Evolutionary conservation across 2,329 filamentous ascomycete genomes (phyloP), one percentile per base, ranked within the genome.

Genomic region (Xylaria sp.): DNA sequence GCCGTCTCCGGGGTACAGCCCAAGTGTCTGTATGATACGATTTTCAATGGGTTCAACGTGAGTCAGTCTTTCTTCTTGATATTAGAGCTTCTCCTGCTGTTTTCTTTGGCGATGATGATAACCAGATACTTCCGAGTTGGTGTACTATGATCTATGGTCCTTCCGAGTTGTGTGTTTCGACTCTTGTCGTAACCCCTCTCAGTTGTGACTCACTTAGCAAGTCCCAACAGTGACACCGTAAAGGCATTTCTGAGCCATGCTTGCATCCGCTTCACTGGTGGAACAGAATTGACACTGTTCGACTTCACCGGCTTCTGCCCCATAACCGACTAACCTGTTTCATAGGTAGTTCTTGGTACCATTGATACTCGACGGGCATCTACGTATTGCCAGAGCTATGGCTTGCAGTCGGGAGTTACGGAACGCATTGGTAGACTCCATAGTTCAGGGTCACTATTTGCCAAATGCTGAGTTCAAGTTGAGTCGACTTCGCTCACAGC

Each of bases 111-210:
- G 64, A 73, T 89, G 86, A 89, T 87, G 86, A 88, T 76, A 75
- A 76, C 23, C 86, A 89, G 87, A 90, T 90, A 90, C 87, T 90
- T 86, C 86, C 80, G 85, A 90, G 81, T 78, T 73, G 73, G 62
- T 57, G 48, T 66, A 59, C 62, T 62, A 61, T 34, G 16, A 63
- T 54, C 49, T 34, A 16, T 57, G 54, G 51, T 54, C 51, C 44
- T 52, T 59, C 54, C 59, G 59, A 65, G 69, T 60, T 76, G 80
- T 75, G 82, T 64, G 80, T 84, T 84, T 82, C 76, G 73, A 72
- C 70, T 67, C 59, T 30, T 56, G 68, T 67, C 73, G 73, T 75
- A 82, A 81, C 80, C 80, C 23, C 80, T 75, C 69, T 69, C 67
- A 61, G 61, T 60, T 30, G 62, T 63, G 61, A 62, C 63, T 63